Evolutionary conservation across 208 protist genomes (phyloP).

Genomic region (Leishmania braziliensis): DNA sequence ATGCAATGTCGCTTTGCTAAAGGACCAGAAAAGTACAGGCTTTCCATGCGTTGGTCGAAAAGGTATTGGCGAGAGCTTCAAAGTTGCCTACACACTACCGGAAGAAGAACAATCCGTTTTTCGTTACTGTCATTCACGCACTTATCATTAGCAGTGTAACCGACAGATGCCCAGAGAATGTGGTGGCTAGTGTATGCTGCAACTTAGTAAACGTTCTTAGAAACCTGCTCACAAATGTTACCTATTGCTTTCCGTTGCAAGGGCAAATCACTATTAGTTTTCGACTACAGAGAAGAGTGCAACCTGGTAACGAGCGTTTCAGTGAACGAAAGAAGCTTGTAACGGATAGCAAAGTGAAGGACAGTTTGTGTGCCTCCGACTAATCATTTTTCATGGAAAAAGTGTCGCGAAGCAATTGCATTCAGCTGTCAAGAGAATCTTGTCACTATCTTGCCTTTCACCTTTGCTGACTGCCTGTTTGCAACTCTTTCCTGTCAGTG

Average conservation of each 20-base stretch:
- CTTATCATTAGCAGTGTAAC: neutral
- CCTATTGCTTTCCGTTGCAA: neutral
- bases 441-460: neutral
- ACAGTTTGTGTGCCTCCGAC: neutral
- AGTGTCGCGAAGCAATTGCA: neutral
- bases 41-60: neutral
- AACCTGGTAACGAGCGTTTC: neutral
- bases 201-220: neutral
- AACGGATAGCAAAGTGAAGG: neutral
- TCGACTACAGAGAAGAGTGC: neutral
- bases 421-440: neutral
- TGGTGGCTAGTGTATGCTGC: neutral
- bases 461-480: neutral
- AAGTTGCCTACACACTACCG: neutral
- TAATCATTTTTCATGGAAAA: neutral
- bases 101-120: neutral
- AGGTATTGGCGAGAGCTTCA: neutral
- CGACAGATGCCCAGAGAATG: neutral
- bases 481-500: neutral
- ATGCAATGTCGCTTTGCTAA: neutral
- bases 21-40: neutral
- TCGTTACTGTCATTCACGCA: neutral
- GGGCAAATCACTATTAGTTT: neutral
- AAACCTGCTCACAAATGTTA: neutral
- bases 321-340: neutral